Percentiles rank a stretch among this genome's conserved stretches.
These are phyloP conservation scores for Hysterium pulicare DNA, from an alignment of 2,329 filamentous ascomycete species.

Conservation along the genomic window DNA sequence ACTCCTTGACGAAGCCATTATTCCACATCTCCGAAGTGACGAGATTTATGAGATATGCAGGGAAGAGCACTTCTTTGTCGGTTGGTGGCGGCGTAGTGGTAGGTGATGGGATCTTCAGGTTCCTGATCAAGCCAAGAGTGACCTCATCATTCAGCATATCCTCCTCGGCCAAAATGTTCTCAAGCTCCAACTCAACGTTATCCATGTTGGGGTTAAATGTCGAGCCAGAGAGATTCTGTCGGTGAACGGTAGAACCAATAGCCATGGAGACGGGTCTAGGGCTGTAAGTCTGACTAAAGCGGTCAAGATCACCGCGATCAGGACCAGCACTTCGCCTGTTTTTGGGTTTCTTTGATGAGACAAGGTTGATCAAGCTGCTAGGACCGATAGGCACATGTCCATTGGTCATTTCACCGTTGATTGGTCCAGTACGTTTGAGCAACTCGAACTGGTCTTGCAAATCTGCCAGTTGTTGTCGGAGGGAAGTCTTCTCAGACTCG, in stretches of 20 bases:
- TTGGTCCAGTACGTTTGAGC: constrained; percentile 72
- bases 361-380: constrained; percentile 89
- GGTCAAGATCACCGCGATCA: constrained; percentile 79
- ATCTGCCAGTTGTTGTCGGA: constrained; percentile 84
- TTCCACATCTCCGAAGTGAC: constrained; percentile 99
- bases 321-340: constrained; percentile 78
- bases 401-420: constrained; percentile 66
- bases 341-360: constrained; percentile 96
- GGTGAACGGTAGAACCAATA: constrained; percentile 60
- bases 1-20: constrained; percentile 99
- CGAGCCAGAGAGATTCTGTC: constrained; percentile 69
- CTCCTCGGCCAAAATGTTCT: constrained; percentile 90
- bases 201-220: constrained; percentile 79
- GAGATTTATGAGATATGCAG: constrained; percentile 96
- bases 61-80: constrained; percentile 98
- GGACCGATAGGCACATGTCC: constrained; percentile 52
- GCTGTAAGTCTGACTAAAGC: constrained; percentile 90
- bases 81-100: constrained; percentile 84
- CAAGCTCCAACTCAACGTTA: constrained; percentile 91
- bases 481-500: constrained; percentile 79
- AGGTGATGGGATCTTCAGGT: constrained; percentile 91
- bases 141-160: constrained; percentile 96
- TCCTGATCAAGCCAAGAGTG: constrained; percentile 90
- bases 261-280: constrained; percentile 97
- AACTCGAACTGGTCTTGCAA: constrained; percentile 89